Conservation (phyloP, 176 grass and related monocot species). For the Eragrostis curvula region DNA sequence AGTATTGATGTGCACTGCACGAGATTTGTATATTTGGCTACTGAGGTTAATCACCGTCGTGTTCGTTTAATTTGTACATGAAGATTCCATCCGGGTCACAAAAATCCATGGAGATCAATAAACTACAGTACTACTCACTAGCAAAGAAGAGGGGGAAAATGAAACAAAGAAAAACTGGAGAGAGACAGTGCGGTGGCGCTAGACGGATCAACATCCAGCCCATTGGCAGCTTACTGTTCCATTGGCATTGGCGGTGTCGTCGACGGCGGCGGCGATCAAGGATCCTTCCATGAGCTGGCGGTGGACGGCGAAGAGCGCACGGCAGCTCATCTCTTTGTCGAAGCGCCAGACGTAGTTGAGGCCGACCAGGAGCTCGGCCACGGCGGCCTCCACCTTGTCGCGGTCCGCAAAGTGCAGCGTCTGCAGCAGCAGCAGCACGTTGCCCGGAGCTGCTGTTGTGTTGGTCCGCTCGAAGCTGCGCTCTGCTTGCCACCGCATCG, state of each 20-base stretch:
- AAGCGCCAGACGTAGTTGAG: slow-evolving; percentile 91
- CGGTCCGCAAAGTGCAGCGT: slow-evolving; percentile 76
- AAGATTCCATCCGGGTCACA: slow-evolving; percentile 36
- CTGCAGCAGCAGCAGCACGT: slow-evolving; percentile 77
- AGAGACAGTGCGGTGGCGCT: no score
- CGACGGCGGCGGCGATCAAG: slow-evolving; percentile 1
- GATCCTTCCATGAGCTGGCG: slow-evolving; percentile 20
- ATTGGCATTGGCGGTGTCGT: slow-evolving; percentile 15
- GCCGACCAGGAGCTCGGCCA: slow-evolving; percentile 80
- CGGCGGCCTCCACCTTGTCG: slow-evolving; percentile 75
- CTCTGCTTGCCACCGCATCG: slow-evolving; percentile 79
- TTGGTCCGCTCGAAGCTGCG: slow-evolving; percentile 64
- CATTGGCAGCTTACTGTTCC: slow-evolving; percentile 50
- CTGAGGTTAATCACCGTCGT: not conserved
- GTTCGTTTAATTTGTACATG: not conserved
- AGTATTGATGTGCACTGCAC: no score
- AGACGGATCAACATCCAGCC: no score
- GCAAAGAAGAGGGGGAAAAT: not conserved
- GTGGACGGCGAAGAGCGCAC: slow-evolving; percentile 52
- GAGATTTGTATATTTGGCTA: not conserved
- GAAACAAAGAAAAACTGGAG: no score
- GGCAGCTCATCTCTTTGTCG: slow-evolving; percentile 73
- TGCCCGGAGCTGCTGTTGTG: not conserved
- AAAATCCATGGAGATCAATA: slow-evolving; percentile 12
- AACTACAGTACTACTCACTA: not conserved